phyloP scores from a whole-genome alignment of 306 rosid genomes.

The Fragaria iinumae region DNA sequence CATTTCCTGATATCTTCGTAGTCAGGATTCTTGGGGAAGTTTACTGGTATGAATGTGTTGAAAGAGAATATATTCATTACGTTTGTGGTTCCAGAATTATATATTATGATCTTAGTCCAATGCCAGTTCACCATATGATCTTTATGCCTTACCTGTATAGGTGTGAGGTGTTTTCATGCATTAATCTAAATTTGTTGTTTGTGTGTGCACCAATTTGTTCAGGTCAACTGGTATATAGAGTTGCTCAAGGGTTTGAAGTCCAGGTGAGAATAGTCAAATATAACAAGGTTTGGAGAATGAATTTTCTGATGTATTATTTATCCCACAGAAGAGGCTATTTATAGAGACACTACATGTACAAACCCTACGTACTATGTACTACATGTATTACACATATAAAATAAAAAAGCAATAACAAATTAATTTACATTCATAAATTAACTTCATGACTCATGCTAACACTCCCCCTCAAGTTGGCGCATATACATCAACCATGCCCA shows the following conservation, averaged over 20 bases:
- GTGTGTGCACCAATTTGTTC: conserved; percentile 17
- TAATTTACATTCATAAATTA: too few relatives aligned
- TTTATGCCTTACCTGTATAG: background rate
- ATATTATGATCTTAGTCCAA: background rate
- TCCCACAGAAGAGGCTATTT: too few relatives aligned
- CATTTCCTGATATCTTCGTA: background rate
- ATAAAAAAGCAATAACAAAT: too few relatives aligned
- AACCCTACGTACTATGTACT: too few relatives aligned
- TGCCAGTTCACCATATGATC: background rate
- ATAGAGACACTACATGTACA: too few relatives aligned
- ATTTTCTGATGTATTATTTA: too few relatives aligned
- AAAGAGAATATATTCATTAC: background rate
- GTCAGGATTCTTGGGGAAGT: background rate
- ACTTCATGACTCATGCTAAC: too few relatives aligned
- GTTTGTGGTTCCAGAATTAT: background rate
- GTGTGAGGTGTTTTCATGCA: background rate
- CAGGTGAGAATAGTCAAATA: conserved; percentile 62
- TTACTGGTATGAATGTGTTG: background rate
- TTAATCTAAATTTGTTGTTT: background rate
- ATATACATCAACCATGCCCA: too few relatives aligned
- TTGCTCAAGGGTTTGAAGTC: conserved; percentile 61
- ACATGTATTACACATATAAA: too few relatives aligned
- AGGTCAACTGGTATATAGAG: conserved; percentile 80
- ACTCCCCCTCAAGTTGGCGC: too few relatives aligned
- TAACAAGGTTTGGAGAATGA: too few relatives aligned